Evolutionary conservation across 2,329 filamentous ascomycete genomes (phyloP), one percentile per base, ranked within the genome.

Genomic region (Ophiocordyceps camponoti-saundersi): DNA sequence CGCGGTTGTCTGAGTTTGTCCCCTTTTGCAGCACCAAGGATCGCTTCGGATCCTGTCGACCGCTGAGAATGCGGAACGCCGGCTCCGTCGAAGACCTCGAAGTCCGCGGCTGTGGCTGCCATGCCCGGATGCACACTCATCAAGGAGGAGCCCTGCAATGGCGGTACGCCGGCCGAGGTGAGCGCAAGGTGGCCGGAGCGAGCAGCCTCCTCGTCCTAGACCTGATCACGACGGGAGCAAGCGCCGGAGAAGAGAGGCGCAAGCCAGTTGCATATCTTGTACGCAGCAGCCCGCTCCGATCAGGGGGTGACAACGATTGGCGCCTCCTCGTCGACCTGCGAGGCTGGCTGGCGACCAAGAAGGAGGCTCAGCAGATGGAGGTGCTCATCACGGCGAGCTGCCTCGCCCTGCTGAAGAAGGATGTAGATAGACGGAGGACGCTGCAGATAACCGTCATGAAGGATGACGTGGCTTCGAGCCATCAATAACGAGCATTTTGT

Each of bases 321-420:
- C 59, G 68, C 39, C 53, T 75, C 51, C 59, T 65, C 57, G 50
- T 71, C 48, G 69, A 71, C 49, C 50, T 70, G 50, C 44, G 55
- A 2, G 56, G 56, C 47, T 66, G 64, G 60, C 49, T 48, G 22
- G 62, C 56, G 8, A 34, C 47, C 3, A 66, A 65, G 53, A 59
- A 55, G 7, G 59, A 62, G 42, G 52, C 47, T 3, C 53, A 54
- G 44, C 59, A 73, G 53, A 58, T 72, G 49, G 65, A 75, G 53
- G 61, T 67, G n/a, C 50, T 80, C 20, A 65, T 73, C 11, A 66
- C 80, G 18, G 68, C 70, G 42, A 79, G 72, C 16, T 77, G 71
- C 48, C 53, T 82, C 48, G 59, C 71, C 16, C 79, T 82, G 77
- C 57, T 82, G 53, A 81, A 82, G 69, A 76, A 73, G 59, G 79